A percentile compares a stretch with the other conserved stretches of the same genome.
Evolutionary conservation across 1,139 yeast species (phyloP).

Genomic region (Kurtzmaniella quercitrusa): DNA sequence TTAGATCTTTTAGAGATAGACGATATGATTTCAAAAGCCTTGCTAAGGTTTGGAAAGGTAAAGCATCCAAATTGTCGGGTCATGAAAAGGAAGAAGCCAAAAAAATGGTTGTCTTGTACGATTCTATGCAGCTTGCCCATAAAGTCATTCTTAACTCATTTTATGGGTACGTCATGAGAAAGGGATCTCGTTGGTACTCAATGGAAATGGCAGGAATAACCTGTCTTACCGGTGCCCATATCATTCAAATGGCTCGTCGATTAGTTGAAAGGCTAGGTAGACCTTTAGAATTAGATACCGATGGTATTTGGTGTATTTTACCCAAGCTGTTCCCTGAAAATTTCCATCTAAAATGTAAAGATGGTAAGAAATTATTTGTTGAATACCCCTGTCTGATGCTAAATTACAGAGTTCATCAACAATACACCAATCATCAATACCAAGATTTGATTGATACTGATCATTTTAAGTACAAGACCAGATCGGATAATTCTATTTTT

Average conservation of each 20-base stretch:
- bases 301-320: conserved; percentile 98
- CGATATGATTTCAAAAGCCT: conserved; percentile 93
- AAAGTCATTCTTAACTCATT: conserved; percentile 95
- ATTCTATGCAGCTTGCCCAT: conserved; percentile 93
- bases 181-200: conserved; percentile 98
- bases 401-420: conserved; percentile 85
- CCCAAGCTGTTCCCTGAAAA: conserved; percentile 94
- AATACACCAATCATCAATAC: conserved; percentile 91
- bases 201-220: conserved; percentile 99
- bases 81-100: conserved; percentile 74
- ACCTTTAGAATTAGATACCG: conserved; percentile 95
- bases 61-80: conserved; percentile 50
- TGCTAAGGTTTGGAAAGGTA: conserved; percentile 93
- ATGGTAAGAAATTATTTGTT: conserved; percentile 72
- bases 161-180: conserved; percentile 98
- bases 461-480: conserved; percentile 65
- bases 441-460: conserved; percentile 77
- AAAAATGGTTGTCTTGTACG: conserved; percentile 91
- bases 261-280: conserved; percentile 94
- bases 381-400: conserved; percentile 97
- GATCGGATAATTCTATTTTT: conserved; percentile 89
- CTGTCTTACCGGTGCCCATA: conserved; percentile 95
- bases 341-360: conserved; percentile 61
- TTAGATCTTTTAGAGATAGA: conserved; percentile 90
- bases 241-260: conserved; percentile 93